Evolutionary conservation across 23 red algal species (phyloP), one percentile per base, ranked within the genome.

Genomic region (Gracilaria domingensis): DNA sequence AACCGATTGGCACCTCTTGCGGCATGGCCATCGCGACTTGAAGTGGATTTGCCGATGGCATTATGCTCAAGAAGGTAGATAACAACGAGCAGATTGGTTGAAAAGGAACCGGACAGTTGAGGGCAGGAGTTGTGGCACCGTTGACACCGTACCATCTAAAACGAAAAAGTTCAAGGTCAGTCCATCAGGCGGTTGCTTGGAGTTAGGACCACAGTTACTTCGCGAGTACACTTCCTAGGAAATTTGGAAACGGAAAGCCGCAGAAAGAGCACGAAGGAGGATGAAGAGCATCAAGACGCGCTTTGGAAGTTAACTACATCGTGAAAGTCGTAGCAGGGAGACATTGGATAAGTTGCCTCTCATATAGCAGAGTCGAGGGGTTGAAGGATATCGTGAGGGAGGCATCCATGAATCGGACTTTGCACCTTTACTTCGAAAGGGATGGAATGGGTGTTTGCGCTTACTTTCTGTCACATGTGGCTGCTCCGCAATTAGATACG

Each of bases 401-500:
- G 70, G 57, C 57, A 5, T 38, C 87, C 87, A 20, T n/a, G 87
- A 77, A 45, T 64, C 60, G 21, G 87, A 90, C 76, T 90, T 90
- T 70, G 59, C 47, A 9, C 26, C 21, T 33, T 29, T 90, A 44
- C 57, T 90, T 4, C 42, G 25, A 23, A 77, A 49, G 23, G 58
- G 58, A 26, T 55, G 11, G 89, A 79, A 35, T 37, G 59, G 20
- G 38, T 80, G 33, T 66, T 90, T 56, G 96, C 91, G 1, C 24
- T 98, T 0, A 82, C 92, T n/a, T 24, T 95, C 96, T 21, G 96
- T n/a, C 91, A 28, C 96, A 98, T 83, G 96, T 98, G 18, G 93
- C 96, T 32, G 96, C 96, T 34, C 96, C 96, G 20, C 90, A 95
- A n/a, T n/a, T 39, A 80, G 93, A 13, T 98, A 93, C 67, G 80